phyloP scores from a whole-genome alignment of 805 yeast species.

The Wickerhamomyces canadensis region DNA sequence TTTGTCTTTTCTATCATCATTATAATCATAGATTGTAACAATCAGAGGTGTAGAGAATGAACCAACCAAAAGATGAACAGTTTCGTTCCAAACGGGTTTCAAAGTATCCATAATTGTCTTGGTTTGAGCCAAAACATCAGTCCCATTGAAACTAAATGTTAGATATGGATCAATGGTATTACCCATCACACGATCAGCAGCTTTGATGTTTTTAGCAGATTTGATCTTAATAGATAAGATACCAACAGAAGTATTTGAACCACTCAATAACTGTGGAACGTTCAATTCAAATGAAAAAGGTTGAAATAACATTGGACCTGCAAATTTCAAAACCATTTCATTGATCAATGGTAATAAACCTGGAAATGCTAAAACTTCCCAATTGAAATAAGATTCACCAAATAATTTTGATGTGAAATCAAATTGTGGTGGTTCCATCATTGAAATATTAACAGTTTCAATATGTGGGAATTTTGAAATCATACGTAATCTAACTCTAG shows the following conservation, averaged over 20 bases:
- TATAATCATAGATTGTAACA: slow-evolving; percentile 68
- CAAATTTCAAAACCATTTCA: slow-evolving; percentile 79
- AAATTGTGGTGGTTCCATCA: slow-evolving; percentile 81
- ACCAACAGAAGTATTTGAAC: slow-evolving; percentile 85
- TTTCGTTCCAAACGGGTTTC: slow-evolving; percentile 83
- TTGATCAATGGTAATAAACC: slow-evolving; percentile 80
- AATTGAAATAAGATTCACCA: slow-evolving; percentile 79
- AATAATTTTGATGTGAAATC: slow-evolving; percentile 72
- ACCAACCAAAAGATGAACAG: slow-evolving; percentile 59
- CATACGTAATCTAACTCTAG: slow-evolving; percentile 82
- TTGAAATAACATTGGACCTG: slow-evolving; percentile 80
- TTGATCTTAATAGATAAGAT: slow-evolving; percentile 66
- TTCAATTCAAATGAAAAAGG: slow-evolving; percentile 94
- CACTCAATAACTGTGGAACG: slow-evolving; percentile 83
- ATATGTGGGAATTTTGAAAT: slow-evolving; percentile 90
- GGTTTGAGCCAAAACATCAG: slow-evolving; percentile 58
- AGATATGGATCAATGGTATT: slow-evolving; percentile 90
- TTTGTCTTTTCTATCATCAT: slow-evolving; percentile 76
- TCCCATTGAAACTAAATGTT: slow-evolving; percentile 55
- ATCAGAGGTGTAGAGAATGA: slow-evolving; percentile 80
- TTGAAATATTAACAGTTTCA: slow-evolving; percentile 81
- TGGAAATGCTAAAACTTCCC: slow-evolving; percentile 85
- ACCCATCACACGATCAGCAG: slow-evolving; percentile 58
- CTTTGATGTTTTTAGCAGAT: slow-evolving; percentile 62
- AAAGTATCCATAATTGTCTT: slow-evolving; percentile 60